Base-by-base conservation (phyloP, 495 filamentous ascomycete genomes). In the Aspergillus sclerotiicarbonarius region DNA sequence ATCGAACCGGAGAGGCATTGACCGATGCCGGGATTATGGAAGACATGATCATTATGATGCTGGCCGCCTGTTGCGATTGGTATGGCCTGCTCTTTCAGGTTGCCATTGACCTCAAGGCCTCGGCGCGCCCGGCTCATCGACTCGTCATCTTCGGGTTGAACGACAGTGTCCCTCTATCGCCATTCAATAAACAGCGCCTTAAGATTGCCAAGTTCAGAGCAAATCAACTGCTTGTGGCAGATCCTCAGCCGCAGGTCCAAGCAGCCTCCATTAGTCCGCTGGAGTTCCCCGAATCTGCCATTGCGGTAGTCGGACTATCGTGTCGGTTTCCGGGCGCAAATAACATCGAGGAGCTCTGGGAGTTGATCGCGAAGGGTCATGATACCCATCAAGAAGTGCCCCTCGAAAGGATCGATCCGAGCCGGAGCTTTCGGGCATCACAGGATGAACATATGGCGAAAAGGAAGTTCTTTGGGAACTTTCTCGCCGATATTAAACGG, bases 241-340 rank as follows among this genome's bases (percentile, higher is more conserved):
- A 25, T 25, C 25, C 25, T 5, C 25, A 2, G n/a, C 5, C 25
- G 25, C 25, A 25, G 5, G 5, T 25, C 5, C 25, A 25, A 25
- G 25, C 25, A 25, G 25, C 25, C 25, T 25, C 25, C 25, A 25
- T 5, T 25, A 25, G 25, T 25, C 25, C 25, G 13, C 33, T 35
- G 13, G 32, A 19, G 13, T 55, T 46, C 25, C 54, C 47, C 35
- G 48, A 30, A 29, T 21, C 9, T 43, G 29, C 58, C 7, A 61
- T 80, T 15, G 77, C 77, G 4, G 63, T 80, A 31, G 63, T 78
- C 35, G 77, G 76, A 16, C 76, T 78, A 72, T 71, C 72, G 0
- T 77, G 75, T 53, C 60, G 66, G 37, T 67, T 72, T 25, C 67
- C 76, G 0, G 70, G 65, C 6, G 77, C 71, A 0, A 68, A 75